A percentile compares a stretch with the other conserved stretches of the same genome.
Conservation (phyloP, 1,139 yeast genomes). For the Waltiozyma sp. region DNA sequence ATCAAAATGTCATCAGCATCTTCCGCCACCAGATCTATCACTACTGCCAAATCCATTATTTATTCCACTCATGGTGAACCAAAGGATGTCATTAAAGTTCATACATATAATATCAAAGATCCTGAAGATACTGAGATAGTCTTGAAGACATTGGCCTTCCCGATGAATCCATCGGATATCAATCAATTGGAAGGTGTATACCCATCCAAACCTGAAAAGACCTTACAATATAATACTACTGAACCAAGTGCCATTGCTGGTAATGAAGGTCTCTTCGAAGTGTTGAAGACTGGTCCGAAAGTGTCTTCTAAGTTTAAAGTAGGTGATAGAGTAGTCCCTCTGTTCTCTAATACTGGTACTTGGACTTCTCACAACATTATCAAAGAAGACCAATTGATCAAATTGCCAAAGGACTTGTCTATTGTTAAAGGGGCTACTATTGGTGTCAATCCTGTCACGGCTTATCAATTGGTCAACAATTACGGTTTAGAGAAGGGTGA, state of each 20-base stretch:
- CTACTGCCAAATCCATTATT: conserved; percentile 46
- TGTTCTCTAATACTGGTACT: conserved; percentile 77
- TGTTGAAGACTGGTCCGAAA: conserved; percentile 55
- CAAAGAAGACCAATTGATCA: conserved; percentile 38
- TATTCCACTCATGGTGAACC: conserved; percentile 55
- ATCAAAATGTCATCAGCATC: conserved; percentile 1
- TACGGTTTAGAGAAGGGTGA: conserved; percentile 62
- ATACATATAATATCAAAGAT: conserved; percentile 39
- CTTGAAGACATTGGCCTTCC: conserved; percentile 55
- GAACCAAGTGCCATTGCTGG: conserved; percentile 76
- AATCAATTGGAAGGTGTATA: conserved; percentile 91
- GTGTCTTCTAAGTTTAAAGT: conserved; percentile 29
- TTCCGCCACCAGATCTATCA: conserved; percentile 8
- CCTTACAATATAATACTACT: conserved; percentile 39
- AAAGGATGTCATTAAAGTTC: conserved; percentile 40
- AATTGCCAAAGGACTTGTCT: conserved; percentile 36
- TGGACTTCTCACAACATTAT: conserved; percentile 82
- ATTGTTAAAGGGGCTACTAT: conserved; percentile 78
- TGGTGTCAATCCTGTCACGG: conserved; percentile 86
- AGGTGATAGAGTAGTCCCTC: conserved; percentile 93
- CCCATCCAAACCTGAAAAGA: conserved; percentile 67
- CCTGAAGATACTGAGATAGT: conserved; percentile 27
- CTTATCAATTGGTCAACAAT: conserved; percentile 76
- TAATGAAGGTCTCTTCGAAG: conserved; percentile 88
- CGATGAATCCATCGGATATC: conserved; percentile 87